Base-by-base conservation (phyloP, 371 early-diverging fungal species). In the Nematocida displodere region DNA sequence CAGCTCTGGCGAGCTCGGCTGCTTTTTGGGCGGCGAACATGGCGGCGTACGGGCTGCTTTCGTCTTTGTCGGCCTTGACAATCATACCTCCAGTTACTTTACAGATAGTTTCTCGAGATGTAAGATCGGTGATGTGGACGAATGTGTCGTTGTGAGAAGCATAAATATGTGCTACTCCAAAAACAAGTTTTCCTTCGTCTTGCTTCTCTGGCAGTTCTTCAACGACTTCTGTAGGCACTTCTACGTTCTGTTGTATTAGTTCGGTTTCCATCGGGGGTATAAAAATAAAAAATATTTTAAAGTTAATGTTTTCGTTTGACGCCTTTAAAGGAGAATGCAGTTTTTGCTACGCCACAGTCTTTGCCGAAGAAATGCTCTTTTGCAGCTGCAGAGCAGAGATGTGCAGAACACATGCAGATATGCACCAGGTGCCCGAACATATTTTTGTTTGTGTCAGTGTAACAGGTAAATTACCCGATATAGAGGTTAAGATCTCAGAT, bases 1-100 rank as follows among this genome's bases (percentile, higher is more conserved):
- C 88, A 85, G 95, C 97, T 88, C 91, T 92, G 90, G 95, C 94
- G 87, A 90, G 90, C 81, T 86, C 90, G 80, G 95, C 97, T 81
- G 94, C 98, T 86, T 95, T 95, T 88, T 97, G 97, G 78, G 97
- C 92, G 82, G 97, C 97, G 87, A 97, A 89, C 96, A 97, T 97
- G 80, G 99, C 97, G 76, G 99, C 99, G 87, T 98, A 98, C 80
- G 99, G 95, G 64, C 96, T 95, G 54, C 95, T 92, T 86, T 99
- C 99, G 86, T 99, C 99, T 87, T 97, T 94, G 87, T 99, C 96
- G 79, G 97, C 93, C 90, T 98, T 98, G 82, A 99, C 99, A 88
- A 93, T 97, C 98, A 98, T 99, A 84, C 99, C 99, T 89, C 96
- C 99, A 82, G 97, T 96, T 78, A 96, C 91, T 87, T 96, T 93